phyloP scores from a whole-genome alignment of 306 rosid species.

The Alnus rubra region DNA sequence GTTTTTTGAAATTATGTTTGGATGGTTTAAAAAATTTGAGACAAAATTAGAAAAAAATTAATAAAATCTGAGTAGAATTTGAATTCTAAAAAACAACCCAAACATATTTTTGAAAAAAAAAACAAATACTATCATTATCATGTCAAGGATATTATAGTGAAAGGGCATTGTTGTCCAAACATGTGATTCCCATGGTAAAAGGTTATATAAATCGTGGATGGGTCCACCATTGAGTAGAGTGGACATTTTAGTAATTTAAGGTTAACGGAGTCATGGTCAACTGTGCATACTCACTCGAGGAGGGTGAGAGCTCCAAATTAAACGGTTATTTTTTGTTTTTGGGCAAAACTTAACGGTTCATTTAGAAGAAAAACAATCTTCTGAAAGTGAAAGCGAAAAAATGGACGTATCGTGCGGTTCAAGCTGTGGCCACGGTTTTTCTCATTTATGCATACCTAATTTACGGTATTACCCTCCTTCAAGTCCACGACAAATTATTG shows the following conservation, averaged over 20 bases:
- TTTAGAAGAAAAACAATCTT: background rate
- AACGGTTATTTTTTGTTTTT: background rate
- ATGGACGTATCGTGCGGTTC: background rate
- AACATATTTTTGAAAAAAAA: background rate
- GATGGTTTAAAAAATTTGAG: too few relatives aligned
- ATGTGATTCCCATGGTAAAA: too few relatives aligned
- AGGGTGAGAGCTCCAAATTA: background rate
- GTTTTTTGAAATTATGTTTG: too few relatives aligned
- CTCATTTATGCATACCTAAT: background rate
- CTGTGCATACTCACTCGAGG: background rate
- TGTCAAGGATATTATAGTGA: background rate
- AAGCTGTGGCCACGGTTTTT: background rate
- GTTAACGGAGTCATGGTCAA: background rate
- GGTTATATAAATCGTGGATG: background rate
- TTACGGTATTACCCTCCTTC: background rate
- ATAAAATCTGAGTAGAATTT: too few relatives aligned
- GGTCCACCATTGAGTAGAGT: background rate
- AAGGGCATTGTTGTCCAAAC: slow-evolving; percentile 15
- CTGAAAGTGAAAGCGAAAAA: slow-evolving; percentile 11
- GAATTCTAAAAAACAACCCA: too few relatives aligned
- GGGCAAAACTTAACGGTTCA: slow-evolving; percentile 10
- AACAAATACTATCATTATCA: background rate
- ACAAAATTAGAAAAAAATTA: too few relatives aligned
- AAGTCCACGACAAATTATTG: slow-evolving; percentile 8
- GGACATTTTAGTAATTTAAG: slow-evolving; percentile 23